These are phyloP conservation scores for Yueomyces sp. DNA, from an alignment of 805 yeast genomes.

Conservation along the genomic window DNA sequence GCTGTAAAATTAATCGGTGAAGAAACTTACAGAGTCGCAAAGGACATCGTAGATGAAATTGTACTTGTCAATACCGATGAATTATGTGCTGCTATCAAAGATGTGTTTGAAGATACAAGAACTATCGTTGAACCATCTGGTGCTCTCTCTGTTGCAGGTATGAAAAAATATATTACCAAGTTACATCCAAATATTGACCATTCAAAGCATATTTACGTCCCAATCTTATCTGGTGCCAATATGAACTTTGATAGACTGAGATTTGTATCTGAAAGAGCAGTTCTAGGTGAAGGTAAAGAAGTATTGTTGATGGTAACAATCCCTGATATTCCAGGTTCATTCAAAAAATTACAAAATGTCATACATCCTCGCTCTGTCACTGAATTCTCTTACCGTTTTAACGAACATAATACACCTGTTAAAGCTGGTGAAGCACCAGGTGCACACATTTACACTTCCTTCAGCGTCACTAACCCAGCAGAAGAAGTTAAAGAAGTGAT, in stretches of 20 bases:
- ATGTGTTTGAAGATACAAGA: slow-evolving; percentile 90
- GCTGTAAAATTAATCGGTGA: slow-evolving; percentile 85
- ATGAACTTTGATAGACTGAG: slow-evolving; percentile 95
- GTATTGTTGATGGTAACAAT: slow-evolving; percentile 81
- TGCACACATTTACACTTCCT: slow-evolving; percentile 82
- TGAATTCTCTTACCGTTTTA: slow-evolving; percentile 82
- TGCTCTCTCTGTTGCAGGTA: slow-evolving; percentile 90
- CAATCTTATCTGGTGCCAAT: slow-evolving; percentile 90
- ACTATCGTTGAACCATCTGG: slow-evolving; percentile 94
- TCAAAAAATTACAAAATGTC: slow-evolving; percentile 58
- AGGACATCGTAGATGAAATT: slow-evolving; percentile 76
- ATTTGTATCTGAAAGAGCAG: slow-evolving; percentile 94
- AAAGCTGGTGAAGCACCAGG: slow-evolving; percentile 25
- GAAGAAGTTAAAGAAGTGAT: slow-evolving; percentile 58
- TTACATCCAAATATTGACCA: slow-evolving; percentile 60
- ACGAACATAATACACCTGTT: slow-evolving; percentile 26
- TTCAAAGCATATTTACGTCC: slow-evolving; percentile 56
- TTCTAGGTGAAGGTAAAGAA: slow-evolving; percentile 96
- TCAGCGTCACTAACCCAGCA: slow-evolving; percentile 65
- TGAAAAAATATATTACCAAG: slow-evolving; percentile 61
- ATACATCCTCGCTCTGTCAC: slow-evolving; percentile 85
- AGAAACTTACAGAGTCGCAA: slow-evolving; percentile 76
- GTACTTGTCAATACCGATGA: slow-evolving; percentile 82
- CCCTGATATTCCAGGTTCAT: slow-evolving; percentile 90
- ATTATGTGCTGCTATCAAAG: slow-evolving; percentile 93